These are phyloP conservation scores for Hypomontagnella submonticulosa DNA, from an alignment of 495 filamentous ascomycete genomes.

Conservation along the genomic window DNA sequence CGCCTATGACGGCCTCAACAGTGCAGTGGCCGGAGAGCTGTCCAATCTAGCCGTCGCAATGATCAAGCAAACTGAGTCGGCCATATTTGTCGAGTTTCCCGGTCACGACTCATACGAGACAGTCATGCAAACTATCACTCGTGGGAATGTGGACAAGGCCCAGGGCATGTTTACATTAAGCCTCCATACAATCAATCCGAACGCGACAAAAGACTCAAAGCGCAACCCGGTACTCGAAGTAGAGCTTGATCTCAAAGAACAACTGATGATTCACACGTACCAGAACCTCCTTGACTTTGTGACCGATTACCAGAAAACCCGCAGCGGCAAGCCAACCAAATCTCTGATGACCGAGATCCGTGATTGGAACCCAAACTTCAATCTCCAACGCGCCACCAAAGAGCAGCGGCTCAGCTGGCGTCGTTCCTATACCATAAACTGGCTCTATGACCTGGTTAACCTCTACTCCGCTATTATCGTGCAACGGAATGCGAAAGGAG, in stretches of 20 bases:
- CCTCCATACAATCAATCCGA: not conserved
- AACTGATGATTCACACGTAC: slow-evolving; percentile 56
- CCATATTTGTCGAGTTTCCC: slow-evolving; percentile 57
- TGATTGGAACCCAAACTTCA: slow-evolving; percentile 57
- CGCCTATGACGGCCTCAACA: slow-evolving; percentile 57
- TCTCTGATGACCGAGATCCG: slow-evolving; percentile 51
- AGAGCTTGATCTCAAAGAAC: slow-evolving; percentile 53
- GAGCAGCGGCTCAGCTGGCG: slow-evolving; percentile 57
- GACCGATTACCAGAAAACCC: slow-evolving; percentile 57
- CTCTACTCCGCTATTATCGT: slow-evolving; percentile 55
- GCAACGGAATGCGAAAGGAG: slow-evolving; percentile 50
- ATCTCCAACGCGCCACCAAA: slow-evolving; percentile 52
- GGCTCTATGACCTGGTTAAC: slow-evolving; percentile 63
- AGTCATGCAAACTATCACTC: slow-evolving; percentile 51
- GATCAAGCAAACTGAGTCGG: slow-evolving; percentile 48
- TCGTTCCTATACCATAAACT: slow-evolving; percentile 60
- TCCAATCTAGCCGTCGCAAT: slow-evolving; percentile 55
- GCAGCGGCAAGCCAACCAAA: slow-evolving; percentile 60
- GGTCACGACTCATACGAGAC: slow-evolving; percentile 53
- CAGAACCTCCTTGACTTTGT: slow-evolving; percentile 59
- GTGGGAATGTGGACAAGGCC: slow-evolving; percentile 50
- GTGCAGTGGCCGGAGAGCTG: slow-evolving; percentile 56
- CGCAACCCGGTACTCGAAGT: not conserved
- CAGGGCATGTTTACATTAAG: slow-evolving; percentile 39
- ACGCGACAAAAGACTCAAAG: too few species aligned